Conservation (phyloP, 202 grass and related monocot genomes). For the Brachypodium distachyon region DNA sequence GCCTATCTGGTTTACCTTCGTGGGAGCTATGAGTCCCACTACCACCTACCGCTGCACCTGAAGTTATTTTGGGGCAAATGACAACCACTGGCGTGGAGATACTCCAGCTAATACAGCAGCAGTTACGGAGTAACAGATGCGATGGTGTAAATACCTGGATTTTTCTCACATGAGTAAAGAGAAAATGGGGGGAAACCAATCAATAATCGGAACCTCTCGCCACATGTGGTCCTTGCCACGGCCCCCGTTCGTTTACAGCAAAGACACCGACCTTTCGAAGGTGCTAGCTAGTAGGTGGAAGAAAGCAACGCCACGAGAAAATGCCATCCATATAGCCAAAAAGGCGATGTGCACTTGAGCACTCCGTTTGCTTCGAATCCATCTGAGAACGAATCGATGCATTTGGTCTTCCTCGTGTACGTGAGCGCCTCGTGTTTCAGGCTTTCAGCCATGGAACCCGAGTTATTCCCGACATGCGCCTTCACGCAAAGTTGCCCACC, state of each 20-base stretch:
- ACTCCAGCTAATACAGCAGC: too few species aligned
- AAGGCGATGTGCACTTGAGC: background rate
- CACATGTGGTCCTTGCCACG: background rate
- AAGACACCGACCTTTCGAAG: background rate
- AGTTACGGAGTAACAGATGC: background rate
- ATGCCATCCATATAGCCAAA: background rate
- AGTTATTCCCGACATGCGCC: slow-evolving; percentile 22
- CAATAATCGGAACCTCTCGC: background rate
- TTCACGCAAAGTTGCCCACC: background rate
- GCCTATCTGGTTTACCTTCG: too few species aligned
- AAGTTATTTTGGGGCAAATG: too few species aligned
- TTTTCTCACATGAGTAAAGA: background rate
- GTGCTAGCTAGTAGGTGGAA: slow-evolving; percentile 4
- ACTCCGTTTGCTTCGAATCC: background rate
- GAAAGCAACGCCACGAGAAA: slow-evolving; percentile 21
- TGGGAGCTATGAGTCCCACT: too few species aligned
- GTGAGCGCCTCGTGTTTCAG: slow-evolving; percentile 14
- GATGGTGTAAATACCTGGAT: background rate
- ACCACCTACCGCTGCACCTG: too few species aligned
- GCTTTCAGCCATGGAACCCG: slow-evolving; percentile 5
- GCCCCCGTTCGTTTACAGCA: background rate
- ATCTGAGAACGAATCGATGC: background rate
- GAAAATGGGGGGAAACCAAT: too few species aligned
- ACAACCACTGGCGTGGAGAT: too few species aligned
- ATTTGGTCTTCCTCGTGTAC: background rate